Conservation (phyloP, 176 grass and related monocot genomes). For the Carex littledalei region DNA sequence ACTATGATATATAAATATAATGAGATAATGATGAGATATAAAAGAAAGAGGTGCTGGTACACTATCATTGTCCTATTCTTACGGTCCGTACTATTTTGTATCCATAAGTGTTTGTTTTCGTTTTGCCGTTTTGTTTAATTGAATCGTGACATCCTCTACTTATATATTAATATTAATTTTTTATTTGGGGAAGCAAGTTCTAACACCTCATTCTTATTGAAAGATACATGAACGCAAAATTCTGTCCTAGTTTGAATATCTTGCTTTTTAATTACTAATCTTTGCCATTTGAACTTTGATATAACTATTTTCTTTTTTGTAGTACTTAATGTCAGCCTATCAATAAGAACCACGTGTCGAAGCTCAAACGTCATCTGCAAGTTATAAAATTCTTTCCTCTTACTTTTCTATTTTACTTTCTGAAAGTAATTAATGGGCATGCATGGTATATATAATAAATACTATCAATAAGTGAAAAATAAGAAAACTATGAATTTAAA, state of each 20-base stretch:
- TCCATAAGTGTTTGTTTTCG: neutral
- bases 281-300: neutral
- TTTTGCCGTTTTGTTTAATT: neutral
- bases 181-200: no score
- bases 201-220: neutral
- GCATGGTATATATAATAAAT: neutral
- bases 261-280: neutral
- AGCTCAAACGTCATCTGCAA: neutral
- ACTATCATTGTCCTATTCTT: neutral
- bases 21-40: no score
- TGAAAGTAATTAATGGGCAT: neutral
- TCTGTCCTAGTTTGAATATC: neutral
- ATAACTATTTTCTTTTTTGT: no score
- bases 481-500: no score
- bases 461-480: neutral
- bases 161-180: no score
- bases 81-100: neutral
- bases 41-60: no score
- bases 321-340: no score
- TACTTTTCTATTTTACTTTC: no score
- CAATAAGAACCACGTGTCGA: neutral
- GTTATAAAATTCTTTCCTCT: neutral
- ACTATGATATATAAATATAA: no score
- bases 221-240: neutral
- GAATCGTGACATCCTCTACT: neutral